Conservation (phyloP, 306 rosid genomes). For the Gynostemma pentaphyllum region DNA sequence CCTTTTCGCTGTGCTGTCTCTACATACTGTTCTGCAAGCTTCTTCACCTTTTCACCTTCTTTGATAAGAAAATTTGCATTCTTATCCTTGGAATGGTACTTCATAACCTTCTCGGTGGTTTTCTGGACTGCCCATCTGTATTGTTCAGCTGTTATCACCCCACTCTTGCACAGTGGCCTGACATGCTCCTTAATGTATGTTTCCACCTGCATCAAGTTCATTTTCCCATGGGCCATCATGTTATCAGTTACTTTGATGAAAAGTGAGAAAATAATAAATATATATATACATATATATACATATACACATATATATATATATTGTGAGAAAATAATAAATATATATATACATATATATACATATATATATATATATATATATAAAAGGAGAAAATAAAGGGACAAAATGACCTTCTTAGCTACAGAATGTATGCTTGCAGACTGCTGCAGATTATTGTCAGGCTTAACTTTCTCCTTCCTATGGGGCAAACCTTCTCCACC, state of each 20-base stretch:
- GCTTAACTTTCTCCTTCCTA: constrained; percentile 33
- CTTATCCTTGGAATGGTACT: constrained; percentile 72
- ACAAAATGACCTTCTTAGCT: constrained; percentile 43
- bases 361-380: too few species aligned
- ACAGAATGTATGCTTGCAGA: constrained; percentile 32
- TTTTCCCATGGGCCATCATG: neutral
- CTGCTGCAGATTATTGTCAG: constrained; percentile 25
- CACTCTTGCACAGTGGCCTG: constrained; percentile 91
- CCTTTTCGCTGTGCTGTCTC: constrained; percentile 71
- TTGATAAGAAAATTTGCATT: constrained; percentile 85
- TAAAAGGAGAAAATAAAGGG: neutral
- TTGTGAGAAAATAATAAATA: too few species aligned
- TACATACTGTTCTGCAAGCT: constrained; percentile 82
- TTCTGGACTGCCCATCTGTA: constrained; percentile 85
- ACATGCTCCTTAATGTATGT: constrained; percentile 88
- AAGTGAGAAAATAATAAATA: neutral
- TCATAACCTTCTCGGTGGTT: constrained; percentile 89
- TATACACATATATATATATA: too few species aligned
- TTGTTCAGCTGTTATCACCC: constrained; percentile 77
- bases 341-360: too few species aligned
- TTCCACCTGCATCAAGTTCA: constrained; percentile 55
- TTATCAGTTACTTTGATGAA: neutral
- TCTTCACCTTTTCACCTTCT: constrained; percentile 98
- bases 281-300: too few species aligned
- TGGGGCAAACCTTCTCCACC: constrained; percentile 22